phyloP scores from a whole-genome alignment of 768 basidiomycete genomes.

The Kwoniella mangroviensis region DNA sequence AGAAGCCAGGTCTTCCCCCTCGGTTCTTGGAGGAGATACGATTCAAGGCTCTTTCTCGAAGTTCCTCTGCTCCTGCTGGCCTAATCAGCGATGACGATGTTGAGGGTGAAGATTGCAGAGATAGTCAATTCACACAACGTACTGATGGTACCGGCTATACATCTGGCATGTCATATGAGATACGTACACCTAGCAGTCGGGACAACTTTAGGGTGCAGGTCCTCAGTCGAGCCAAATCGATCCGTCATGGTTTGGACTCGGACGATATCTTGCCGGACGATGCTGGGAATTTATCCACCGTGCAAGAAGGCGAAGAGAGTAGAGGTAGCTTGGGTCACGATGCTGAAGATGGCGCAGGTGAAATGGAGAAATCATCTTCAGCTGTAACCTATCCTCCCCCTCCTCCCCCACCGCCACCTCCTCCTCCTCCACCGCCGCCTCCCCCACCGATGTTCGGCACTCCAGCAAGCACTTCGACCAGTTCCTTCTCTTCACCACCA shows the following conservation, averaged over 20 bases:
- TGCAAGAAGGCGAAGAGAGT: constrained; percentile 30
- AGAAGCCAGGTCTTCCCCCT: constrained; percentile 47
- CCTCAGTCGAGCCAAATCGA: constrained; percentile 39
- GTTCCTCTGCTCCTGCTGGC: constrained; percentile 49
- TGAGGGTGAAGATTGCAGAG: constrained; percentile 66
- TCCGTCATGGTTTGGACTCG: constrained; percentile 24
- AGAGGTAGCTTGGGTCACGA: neutral
- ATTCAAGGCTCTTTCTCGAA: constrained; percentile 47
- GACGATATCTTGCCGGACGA: constrained; percentile 33
- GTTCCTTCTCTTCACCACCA: constrained; percentile 15
- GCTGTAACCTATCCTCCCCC: constrained; percentile 37
- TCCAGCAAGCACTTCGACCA: constrained; percentile 17
- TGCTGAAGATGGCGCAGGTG: constrained; percentile 49
- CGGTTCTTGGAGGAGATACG: constrained; percentile 55
- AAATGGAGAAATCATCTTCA: constrained; percentile 6
- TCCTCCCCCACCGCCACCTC: constrained; percentile 42
- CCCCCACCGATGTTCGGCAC: constrained; percentile 30
- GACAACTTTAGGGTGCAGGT: constrained; percentile 38
- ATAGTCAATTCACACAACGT: constrained; percentile 62
- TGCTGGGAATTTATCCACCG: constrained; percentile 31
- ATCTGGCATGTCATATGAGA: constrained; percentile 63
- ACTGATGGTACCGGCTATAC: constrained; percentile 67
- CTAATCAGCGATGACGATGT: constrained; percentile 50
- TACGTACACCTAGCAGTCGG: constrained; percentile 37
- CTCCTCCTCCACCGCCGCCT: constrained; percentile 30